Evolutionary conservation across 805 yeast species (phyloP).

Genomic region (Torulaspora delbrueckii): DNA sequence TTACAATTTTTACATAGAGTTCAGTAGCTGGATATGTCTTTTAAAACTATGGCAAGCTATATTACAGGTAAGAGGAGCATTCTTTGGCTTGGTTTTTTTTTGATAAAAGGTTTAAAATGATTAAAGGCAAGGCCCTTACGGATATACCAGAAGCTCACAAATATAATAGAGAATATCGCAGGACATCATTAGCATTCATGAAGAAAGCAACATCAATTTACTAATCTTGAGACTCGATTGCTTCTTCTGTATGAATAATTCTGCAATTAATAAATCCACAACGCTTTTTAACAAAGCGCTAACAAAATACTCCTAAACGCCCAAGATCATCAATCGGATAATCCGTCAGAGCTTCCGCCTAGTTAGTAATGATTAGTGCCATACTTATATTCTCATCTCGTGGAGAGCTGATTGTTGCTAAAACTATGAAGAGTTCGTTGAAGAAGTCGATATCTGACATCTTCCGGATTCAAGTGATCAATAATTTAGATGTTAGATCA

Average conservation of each 20-base stretch:
- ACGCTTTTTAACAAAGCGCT: not conserved
- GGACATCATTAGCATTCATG: too few species aligned
- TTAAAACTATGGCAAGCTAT: too few species aligned
- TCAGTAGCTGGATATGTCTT: too few species aligned
- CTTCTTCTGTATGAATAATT: too few species aligned
- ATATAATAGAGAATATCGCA: too few species aligned
- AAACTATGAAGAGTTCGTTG: conserved; percentile 67
- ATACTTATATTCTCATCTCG: conserved; percentile 70
- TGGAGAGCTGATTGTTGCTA: conserved; percentile 80
- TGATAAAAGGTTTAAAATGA: too few species aligned
- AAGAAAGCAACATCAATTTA: too few species aligned
- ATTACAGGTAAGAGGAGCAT: too few species aligned
- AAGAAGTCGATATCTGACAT: conserved; percentile 78
- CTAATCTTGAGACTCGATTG: too few species aligned
- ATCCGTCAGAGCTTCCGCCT: not conserved
- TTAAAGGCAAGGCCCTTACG: too few species aligned
- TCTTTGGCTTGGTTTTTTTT: too few species aligned
- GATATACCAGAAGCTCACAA: too few species aligned
- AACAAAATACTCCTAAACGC: conserved; percentile 3
- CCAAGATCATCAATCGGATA: not conserved
- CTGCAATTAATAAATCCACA: not conserved
- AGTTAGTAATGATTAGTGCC: conserved; percentile 64
- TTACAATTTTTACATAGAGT: not conserved
- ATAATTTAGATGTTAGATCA: conserved; percentile 49
- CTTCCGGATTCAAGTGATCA: conserved; percentile 86